These are phyloP conservation scores for Pseudogymnoascus verrucosus DNA, from an alignment of 2,329 filamentous ascomycete genomes.

Conservation along the genomic window DNA sequence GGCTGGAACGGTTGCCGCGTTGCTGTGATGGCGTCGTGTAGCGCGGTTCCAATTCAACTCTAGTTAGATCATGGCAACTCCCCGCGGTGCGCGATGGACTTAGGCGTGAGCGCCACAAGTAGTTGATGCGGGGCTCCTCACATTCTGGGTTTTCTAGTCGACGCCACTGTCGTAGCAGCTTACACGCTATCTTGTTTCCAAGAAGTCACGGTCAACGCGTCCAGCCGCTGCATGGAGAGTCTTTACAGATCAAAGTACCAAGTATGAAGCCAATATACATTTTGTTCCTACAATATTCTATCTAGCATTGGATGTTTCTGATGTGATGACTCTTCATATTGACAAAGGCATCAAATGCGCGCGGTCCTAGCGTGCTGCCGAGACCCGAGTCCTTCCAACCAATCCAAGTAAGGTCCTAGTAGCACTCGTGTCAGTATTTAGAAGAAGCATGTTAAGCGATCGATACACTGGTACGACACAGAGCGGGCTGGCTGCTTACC, in stretches of 20 bases:
- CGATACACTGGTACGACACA: not conserved
- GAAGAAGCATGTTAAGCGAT: not conserved
- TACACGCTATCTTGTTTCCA: not conserved
- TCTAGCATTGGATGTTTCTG: constrained; percentile 64
- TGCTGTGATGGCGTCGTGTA: not conserved
- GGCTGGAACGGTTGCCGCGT: not conserved
- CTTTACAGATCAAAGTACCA: not conserved
- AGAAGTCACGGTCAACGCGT: not conserved
- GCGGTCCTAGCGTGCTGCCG: constrained; percentile 79
- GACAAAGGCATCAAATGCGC: constrained; percentile 91
- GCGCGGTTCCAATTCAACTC: not conserved
- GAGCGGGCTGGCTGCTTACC: constrained; percentile 26
- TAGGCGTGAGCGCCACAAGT: not conserved
- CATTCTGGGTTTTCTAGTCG: not conserved
- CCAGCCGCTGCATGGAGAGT: not conserved
- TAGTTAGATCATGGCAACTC: not conserved
- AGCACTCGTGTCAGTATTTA: not conserved
- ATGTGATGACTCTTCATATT: constrained; percentile 94
- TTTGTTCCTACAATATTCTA: not conserved
- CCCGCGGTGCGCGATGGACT: not conserved
- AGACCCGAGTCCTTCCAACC: constrained; percentile 97
- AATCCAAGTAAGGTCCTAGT: constrained; percentile 78
- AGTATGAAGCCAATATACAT: not conserved
- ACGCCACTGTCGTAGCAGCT: not conserved
- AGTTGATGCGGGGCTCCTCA: not conserved